Conservation (phyloP, 1,284 basidiomycete genomes). For the Naganishia albida region DNA sequence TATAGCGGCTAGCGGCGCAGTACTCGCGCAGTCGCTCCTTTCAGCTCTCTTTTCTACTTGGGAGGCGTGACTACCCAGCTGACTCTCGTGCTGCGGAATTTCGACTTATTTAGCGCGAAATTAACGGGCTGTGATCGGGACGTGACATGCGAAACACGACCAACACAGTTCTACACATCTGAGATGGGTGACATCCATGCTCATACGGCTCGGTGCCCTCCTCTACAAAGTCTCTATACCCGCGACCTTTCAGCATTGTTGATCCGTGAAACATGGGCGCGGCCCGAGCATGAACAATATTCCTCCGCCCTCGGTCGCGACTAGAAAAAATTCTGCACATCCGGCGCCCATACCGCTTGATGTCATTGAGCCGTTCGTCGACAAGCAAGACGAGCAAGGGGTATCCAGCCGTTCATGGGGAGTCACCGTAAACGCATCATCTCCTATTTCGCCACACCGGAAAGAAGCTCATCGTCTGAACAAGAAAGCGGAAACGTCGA, state of each 20-base stretch:
- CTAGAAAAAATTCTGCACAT: background rate
- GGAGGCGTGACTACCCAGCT: no score
- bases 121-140: no score
- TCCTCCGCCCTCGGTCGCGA: conserved; percentile 7
- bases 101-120: no score
- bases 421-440: background rate
- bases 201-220: no score
- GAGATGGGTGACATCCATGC: no score
- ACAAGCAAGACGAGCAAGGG: background rate
- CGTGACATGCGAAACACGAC: no score
- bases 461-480: conserved; percentile 25
- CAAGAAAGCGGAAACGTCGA: conserved; percentile 17
- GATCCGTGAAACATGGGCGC: conserved; percentile 1
- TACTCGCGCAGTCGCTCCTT: no score
- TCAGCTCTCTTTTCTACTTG: no score
- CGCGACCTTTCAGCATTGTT: background rate
- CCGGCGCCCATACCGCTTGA: background rate
- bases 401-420: no score
- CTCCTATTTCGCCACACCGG: background rate
- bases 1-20: no score
- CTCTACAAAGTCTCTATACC: background rate
- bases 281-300: conserved; percentile 18
- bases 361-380: background rate
- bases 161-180: no score
- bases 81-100: no score